Base-by-base conservation (phyloP, 768 basidiomycete species). In the Rhizopogon salebrosus region DNA sequence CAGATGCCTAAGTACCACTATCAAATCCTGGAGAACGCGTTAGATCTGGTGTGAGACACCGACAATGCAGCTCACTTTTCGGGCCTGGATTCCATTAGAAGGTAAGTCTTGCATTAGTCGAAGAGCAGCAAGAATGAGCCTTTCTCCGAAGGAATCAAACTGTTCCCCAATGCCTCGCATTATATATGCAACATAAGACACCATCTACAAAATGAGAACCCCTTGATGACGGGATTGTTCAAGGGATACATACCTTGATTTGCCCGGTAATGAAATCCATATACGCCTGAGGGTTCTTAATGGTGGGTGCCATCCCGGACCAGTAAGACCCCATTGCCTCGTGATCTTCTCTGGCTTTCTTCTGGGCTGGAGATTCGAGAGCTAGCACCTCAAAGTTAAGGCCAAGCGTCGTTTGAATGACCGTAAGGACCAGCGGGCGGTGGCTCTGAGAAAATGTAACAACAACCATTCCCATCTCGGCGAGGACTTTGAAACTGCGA, bases 71-170 rank as follows among this genome's bases (percentile, higher is more conserved):
- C 67, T 31, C 34, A 91, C 93, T 78, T 88, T 92, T 70, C 95
- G 78, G 18, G 92, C 78, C 8, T 82, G 74, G 13, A 92, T 87
- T 8, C 87, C 87, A 62, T 89, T 91, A 0, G 87, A 78, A 36
- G 97, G 95, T 64, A 94, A 94, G 66, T 98, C 95, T 64, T 97
- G 90, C 43, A 98, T 75, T 29, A 98, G 75, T n/a, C 97, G 80
- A 31, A 98, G 71, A 26, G 89, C 85, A 20, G 84, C 82, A 48
- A 89, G 72, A 29, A 94, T 85, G 23, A 98, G 79, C 4, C 79
- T 82, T 64, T 95, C 90, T 9, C 87, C 85, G 60, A 92, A 90
- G 3, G 80, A 73, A 38, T 89, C 83, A 52, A 84, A 79, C 45
- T 85, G 81, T 36, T 79, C 77, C n/a, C 70, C 70, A 41, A 76